phyloP scores from a whole-genome alignment of 345 rosid species.

The Corchorus olitorius region DNA sequence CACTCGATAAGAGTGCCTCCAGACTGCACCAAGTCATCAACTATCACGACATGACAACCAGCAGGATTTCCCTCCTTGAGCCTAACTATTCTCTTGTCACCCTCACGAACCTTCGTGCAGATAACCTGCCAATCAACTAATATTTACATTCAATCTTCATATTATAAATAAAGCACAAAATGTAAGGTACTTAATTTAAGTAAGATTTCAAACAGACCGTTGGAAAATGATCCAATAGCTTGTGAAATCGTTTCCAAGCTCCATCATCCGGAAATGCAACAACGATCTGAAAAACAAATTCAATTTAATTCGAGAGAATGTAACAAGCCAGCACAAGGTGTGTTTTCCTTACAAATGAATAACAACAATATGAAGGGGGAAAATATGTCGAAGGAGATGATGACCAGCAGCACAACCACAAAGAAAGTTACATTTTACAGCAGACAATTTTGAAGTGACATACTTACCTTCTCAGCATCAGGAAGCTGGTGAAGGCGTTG shows the following conservation, averaged over 20 bases:
- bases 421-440: conserved; percentile 15
- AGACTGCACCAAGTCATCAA: conserved; percentile 95
- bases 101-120: conserved; percentile 96
- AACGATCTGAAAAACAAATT: conserved; percentile 51
- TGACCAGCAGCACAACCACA: background rate
- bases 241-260: conserved; percentile 99
- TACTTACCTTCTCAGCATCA: conserved; percentile 66
- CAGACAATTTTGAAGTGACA: conserved; percentile 1
- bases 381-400: background rate
- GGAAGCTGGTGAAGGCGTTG: conserved; percentile 84
- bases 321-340: background rate
- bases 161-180: conserved; percentile 2
- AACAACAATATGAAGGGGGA: background rate
- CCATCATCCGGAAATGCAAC: conserved; percentile 99
- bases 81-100: conserved; percentile 85
- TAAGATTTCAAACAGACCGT: conserved; percentile 48
- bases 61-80: conserved; percentile 92
- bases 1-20: conserved; percentile 98
- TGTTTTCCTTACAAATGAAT: background rate
- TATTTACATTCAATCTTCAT: conserved; percentile 14
- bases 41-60: conserved; percentile 91
- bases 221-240: conserved; percentile 80
- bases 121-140: conserved; percentile 65
- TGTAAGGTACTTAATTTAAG: background rate
- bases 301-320: background rate